Conservation (phyloP, 371 early-diverging fungal species). For the Rhizopus stolonifer region DNA sequence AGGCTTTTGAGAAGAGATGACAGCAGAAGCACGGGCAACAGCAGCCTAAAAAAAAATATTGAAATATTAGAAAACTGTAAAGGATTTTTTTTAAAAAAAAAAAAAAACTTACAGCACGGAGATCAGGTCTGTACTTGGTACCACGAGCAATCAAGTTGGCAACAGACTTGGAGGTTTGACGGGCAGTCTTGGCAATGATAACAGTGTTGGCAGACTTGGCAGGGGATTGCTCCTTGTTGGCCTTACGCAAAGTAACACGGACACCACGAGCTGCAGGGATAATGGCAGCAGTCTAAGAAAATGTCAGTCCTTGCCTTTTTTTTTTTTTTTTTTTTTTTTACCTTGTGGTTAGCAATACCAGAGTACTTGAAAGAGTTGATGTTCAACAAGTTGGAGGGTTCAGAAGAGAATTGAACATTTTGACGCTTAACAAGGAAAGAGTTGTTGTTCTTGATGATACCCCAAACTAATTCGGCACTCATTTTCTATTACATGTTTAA, state of each 20-base stretch:
- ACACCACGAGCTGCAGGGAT: conserved; percentile 65
- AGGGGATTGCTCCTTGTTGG: conserved; percentile 56
- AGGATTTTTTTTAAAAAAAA: too few species aligned
- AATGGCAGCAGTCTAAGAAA: conserved; percentile 63
- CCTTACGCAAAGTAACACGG: conserved; percentile 64
- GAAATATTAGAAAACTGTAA: too few species aligned
- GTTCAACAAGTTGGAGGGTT: conserved; percentile 85
- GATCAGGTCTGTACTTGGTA: conserved; percentile 75
- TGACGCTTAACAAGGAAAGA: conserved; percentile 87
- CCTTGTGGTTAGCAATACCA: conserved; percentile 79
- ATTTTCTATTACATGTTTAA: conserved; percentile 31
- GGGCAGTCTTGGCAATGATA: conserved; percentile 65
- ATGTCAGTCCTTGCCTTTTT: background rate
- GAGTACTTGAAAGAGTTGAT: conserved; percentile 86
- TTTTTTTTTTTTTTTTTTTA: conserved; percentile 20
- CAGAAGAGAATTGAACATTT: conserved; percentile 78
- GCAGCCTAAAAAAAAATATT: conserved; percentile 62
- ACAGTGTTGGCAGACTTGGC: conserved; percentile 55
- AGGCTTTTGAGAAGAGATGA: conserved; percentile 51
- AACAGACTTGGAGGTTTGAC: conserved; percentile 71
- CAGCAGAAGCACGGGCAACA: conserved; percentile 62
- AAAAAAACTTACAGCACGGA: conserved; percentile 59
- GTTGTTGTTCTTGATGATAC: conserved; percentile 81
- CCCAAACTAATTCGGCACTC: conserved; percentile 81
- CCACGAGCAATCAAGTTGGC: conserved; percentile 63